Evolutionary conservation across 139 green algal species (phyloP).

Genomic region (Coelastrella sp.): DNA sequence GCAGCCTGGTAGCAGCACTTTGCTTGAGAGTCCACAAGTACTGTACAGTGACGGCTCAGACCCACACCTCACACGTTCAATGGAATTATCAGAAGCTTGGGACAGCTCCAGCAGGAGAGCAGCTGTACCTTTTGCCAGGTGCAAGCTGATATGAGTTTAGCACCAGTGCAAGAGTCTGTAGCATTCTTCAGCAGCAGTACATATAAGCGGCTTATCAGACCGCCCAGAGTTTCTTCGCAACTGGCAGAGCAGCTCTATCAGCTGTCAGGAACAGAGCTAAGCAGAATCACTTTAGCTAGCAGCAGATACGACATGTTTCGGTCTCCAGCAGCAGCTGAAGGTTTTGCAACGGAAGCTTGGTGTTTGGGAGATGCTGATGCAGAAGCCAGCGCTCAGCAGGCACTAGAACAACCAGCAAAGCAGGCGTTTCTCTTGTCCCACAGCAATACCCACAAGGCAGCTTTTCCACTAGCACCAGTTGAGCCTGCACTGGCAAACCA

Average conservation of each 20-base stretch:
- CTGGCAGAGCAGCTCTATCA: slow-evolving; percentile 20
- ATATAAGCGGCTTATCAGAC: not conserved
- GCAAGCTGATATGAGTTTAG: not conserved
- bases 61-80: not conserved
- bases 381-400: not conserved
- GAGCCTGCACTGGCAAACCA: not conserved
- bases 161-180: not conserved
- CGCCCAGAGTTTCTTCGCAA: not conserved
- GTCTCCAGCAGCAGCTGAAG: not conserved
- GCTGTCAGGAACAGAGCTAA: not conserved
- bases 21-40: not conserved
- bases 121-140: not conserved
- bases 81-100: not conserved
- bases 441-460: not conserved
- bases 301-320: not conserved
- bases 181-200: not conserved
- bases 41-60: not conserved
- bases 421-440: not conserved
- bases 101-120: not conserved
- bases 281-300: not conserved
- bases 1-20: not conserved
- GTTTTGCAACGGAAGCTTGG: not conserved
- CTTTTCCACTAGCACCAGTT: not conserved
- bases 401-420: not conserved
- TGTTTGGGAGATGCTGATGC: not conserved